Evolutionary conservation across 1,284 basidiomycete genomes (phyloP), one percentile per base, ranked within the genome.

Genomic region (Lignosus rhinocerotis): DNA sequence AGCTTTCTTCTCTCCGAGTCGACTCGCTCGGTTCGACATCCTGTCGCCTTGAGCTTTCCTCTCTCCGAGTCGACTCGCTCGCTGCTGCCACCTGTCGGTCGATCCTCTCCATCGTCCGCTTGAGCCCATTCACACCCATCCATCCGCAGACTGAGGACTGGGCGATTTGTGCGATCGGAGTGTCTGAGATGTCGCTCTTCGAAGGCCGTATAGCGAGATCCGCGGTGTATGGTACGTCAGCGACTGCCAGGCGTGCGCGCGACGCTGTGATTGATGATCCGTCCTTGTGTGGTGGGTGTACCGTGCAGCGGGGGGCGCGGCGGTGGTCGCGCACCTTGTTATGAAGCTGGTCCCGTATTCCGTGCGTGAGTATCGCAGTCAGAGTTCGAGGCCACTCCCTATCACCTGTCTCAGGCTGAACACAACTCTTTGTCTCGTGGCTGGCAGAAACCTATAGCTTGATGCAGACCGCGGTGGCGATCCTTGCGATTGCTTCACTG

Each of bases 381-480:
- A n/a, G 14, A 39, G 36, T 14, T 14, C 11, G 5, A 14, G 34
- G 25, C 25, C 4, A 25, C 19, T 17, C 14, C 30, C 33, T 6
- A 3, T 6, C 7, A 31, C 21, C 25, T n/a, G n/a, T n/a, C n/a
- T n/a, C 12, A 14, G 30, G 7, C 38, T 51, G 49, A 42, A 17
- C 30, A 25, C 25, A 2, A 2, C 4, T 25, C 6, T 5, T 47
- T 25, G 19, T 17, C 10, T 21, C 21, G 1, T 17, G 41, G 2
- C 21, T 43, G 41, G 32, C 59, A 91, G 89, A 86, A 74, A 81
- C 83, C 31, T 79, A 86, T 65, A 86, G 86, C 63, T 67, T 90
- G 66, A 85, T 85, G 54, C 90, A 92, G 70, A 86, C 85, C n/a
- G 81, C 83, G 1, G 82, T 92, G 39, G 86, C 88, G 9, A 78